Evolutionary conservation across 148 eudicot species (phyloP).

Genomic region (Talinum fruticosum): DNA sequence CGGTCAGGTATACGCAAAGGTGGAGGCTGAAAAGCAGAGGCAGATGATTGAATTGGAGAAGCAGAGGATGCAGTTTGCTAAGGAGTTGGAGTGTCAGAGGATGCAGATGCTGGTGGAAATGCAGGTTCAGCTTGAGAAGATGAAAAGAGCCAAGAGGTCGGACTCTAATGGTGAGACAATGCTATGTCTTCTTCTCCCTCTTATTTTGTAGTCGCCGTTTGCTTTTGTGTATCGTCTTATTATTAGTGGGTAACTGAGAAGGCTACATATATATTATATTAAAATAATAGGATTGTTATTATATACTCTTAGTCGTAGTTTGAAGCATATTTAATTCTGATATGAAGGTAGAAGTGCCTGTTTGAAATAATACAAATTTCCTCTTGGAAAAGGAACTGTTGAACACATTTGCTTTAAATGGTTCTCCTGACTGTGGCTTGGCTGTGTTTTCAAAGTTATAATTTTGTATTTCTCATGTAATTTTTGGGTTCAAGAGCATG

Average conservation of each 20-base stretch:
- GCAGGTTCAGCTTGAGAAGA: slow-evolving; percentile 74
- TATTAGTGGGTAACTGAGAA: neutral
- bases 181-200: neutral
- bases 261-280: neutral
- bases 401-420: neutral
- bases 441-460: neutral
- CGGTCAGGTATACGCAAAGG: slow-evolving; percentile 63
- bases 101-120: slow-evolving; percentile 79
- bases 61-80: slow-evolving; percentile 74
- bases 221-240: neutral
- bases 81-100: slow-evolving; percentile 77
- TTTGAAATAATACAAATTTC: neutral
- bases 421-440: neutral
- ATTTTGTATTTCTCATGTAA: neutral
- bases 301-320: neutral
- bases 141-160: slow-evolving; percentile 51
- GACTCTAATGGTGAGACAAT: slow-evolving; percentile 52
- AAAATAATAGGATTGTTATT: neutral
- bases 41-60: slow-evolving; percentile 78
- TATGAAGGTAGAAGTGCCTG: neutral
- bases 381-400: neutral
- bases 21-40: slow-evolving; percentile 64
- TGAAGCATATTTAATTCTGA: neutral
- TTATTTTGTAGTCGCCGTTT: neutral
- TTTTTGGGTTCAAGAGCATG: slow-evolving; percentile 5